Evolutionary conservation across 2,329 filamentous ascomycete species (phyloP).

Genomic region (Chaetomiaceae sp.): DNA sequence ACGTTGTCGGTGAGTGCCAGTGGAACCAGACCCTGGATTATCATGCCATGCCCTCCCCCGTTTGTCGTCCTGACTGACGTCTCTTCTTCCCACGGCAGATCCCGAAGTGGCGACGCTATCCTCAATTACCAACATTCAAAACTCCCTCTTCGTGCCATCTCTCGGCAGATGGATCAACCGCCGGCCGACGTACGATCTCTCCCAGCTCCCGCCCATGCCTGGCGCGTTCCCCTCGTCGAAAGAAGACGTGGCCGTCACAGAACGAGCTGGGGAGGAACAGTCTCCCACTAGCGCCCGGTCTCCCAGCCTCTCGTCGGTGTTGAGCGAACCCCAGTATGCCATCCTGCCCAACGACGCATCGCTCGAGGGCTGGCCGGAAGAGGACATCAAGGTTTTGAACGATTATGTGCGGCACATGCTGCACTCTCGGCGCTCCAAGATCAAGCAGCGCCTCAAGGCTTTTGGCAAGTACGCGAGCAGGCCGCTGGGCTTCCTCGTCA

Average conservation of each 20-base stretch:
- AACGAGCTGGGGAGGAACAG: constrained; percentile 20
- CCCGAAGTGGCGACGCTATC: constrained; percentile 78
- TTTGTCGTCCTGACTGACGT: neutral
- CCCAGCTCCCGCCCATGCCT: constrained; percentile 36
- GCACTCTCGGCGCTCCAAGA: constrained; percentile 70
- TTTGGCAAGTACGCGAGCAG: constrained; percentile 73
- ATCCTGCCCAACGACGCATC: constrained; percentile 69
- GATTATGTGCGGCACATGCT: constrained; percentile 85
- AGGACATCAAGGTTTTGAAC: constrained; percentile 71
- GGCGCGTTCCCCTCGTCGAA: constrained; percentile 20
- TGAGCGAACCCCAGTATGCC: constrained; percentile 69
- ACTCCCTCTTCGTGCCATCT: constrained; percentile 79
- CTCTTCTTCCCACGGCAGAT: constrained; percentile 43
- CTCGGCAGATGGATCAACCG: constrained; percentile 71
- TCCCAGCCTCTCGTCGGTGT: constrained; percentile 57
- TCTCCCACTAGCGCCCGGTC: constrained; percentile 23
- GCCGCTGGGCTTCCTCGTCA: constrained; percentile 77
- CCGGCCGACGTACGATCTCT: constrained; percentile 69
- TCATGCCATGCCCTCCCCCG: no score
- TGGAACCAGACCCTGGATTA: no score
- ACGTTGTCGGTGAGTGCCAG: constrained; percentile 26
- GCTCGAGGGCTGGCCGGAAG: constrained; percentile 66
- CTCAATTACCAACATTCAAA: constrained; percentile 82
- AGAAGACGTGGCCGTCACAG: constrained; percentile 21
- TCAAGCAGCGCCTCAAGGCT: constrained; percentile 72